Evolutionary conservation across 2,329 filamentous ascomycete species (phyloP), one percentile per base, ranked within the genome.

Genomic region (Chaetoscypha palmicola): DNA sequence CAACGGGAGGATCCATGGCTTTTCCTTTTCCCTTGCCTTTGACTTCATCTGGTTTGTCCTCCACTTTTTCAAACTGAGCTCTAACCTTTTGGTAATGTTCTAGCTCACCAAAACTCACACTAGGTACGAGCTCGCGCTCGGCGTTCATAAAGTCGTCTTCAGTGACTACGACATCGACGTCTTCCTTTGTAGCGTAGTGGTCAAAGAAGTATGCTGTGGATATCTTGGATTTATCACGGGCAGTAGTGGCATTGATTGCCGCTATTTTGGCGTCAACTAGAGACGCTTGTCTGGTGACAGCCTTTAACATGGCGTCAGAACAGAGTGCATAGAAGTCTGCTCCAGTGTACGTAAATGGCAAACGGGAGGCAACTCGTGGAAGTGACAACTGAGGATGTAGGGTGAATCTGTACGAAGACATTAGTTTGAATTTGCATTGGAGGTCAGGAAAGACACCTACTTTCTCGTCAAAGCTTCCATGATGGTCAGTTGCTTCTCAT

Each of bases 261-360:
- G 76, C 75, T 53, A 98, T 85, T 64, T 92, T 92, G 39, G 77
- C 72, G 62, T 98, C 92, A 2, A 97, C 90, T 2, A 78, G 73
- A 1, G 79, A 76, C 2, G 92, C 89, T 61, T 94, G 87, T 4
- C 92, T 81, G 2, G 92, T 98, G 46, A 98, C 91, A 16, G 92
- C 92, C 65, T 98, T 97, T 55, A 98, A 83, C 92, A 98, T 98
- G 40, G 92, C 89, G 64, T 98, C 92, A 33, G 89, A 95, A 69
- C 91, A 97, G 16, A 98, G 75, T 1, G 92, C 92, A 66, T 98
- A 98, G 61, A 98, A 83, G 67, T 98, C 92, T 50, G 92, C 92
- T 59, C 92, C 92, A 0, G 92, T 98, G 68, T 96, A 98, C 2
- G 91, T 97, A 62, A 96, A 92, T 0, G 92, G 92, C 3, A 98